These are phyloP conservation scores for Zychaea mexicana DNA, from an alignment of 371 early-diverging fungal species.

Conservation along the genomic window DNA sequence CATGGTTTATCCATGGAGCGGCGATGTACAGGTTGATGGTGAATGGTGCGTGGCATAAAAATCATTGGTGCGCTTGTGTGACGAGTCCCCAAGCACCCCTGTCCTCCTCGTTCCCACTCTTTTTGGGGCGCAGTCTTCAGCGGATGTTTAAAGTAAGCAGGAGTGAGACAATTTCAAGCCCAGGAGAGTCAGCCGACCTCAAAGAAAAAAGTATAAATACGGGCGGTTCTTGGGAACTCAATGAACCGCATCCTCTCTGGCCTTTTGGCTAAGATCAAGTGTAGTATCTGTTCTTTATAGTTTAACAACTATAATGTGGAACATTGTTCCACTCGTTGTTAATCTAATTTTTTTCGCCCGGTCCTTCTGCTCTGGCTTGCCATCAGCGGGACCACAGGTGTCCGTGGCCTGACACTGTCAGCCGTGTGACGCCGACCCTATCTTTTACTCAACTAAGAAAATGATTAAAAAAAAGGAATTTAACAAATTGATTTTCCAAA, in stretches of 20 bases:
- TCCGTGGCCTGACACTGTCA: constrained; percentile 27
- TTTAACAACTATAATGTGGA: constrained; percentile 60
- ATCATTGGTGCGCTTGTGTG: too few relatives aligned
- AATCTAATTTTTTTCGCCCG: constrained; percentile 51
- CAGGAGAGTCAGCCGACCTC: too few relatives aligned
- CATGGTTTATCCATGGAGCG: too few relatives aligned
- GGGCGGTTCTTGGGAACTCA: constrained; percentile 21
- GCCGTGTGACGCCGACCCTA: constrained; percentile 23
- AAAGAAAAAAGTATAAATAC: constrained; percentile 21
- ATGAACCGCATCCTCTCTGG: constrained; percentile 57
- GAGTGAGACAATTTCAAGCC: too few relatives aligned
- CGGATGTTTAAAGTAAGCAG: too few relatives aligned
- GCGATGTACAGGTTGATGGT: too few relatives aligned
- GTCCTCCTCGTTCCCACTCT: too few relatives aligned
- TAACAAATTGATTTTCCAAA: neutral
- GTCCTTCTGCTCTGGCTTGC: constrained; percentile 26
- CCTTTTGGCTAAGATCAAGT: constrained; percentile 78
- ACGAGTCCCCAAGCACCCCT: too few relatives aligned
- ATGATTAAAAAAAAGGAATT: constrained; percentile 9
- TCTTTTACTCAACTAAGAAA: constrained; percentile 14
- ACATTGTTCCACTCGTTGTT: constrained; percentile 38
- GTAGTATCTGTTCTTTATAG: constrained; percentile 79
- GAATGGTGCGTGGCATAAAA: too few relatives aligned
- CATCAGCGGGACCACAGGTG: constrained; percentile 23
- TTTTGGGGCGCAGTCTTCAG: too few relatives aligned